These are phyloP conservation scores for Cyathus striatus DNA, from an alignment of 768 basidiomycete genomes.

Conservation along the genomic window DNA sequence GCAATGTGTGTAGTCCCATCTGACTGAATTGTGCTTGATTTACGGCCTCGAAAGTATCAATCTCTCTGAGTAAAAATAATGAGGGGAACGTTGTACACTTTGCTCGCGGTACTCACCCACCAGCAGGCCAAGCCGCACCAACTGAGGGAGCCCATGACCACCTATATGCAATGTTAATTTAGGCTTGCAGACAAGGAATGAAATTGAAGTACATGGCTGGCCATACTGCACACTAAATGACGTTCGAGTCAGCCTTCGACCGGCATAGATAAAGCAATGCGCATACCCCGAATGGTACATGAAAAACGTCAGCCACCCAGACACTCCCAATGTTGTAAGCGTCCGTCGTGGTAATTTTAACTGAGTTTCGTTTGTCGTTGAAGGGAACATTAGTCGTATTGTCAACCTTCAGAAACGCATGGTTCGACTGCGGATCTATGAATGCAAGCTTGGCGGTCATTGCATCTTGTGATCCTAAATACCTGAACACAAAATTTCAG, in stretches of 20 bases:
- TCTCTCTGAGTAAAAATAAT: constrained; percentile 13
- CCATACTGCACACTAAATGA: constrained; percentile 57
- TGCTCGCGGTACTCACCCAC: constrained; percentile 30
- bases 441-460: constrained; percentile 51
- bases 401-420: constrained; percentile 74
- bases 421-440: too few species aligned
- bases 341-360: constrained; percentile 53
- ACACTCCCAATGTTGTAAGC: constrained; percentile 49
- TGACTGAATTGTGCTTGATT: constrained; percentile 4
- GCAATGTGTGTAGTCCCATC: not conserved
- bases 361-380: constrained; percentile 58
- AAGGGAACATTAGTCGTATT: constrained; percentile 50
- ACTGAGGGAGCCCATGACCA: constrained; percentile 39
- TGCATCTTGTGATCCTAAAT: constrained; percentile 45
- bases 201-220: constrained; percentile 43
- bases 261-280: not conserved
- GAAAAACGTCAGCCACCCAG: constrained; percentile 59
- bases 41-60: not conserved
- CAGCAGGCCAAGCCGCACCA: constrained; percentile 47
- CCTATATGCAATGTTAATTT: too few species aligned
- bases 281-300: constrained; percentile 56
- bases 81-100: too few species aligned
- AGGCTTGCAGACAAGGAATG: too few species aligned
- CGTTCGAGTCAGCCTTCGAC: not conserved
- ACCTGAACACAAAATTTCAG: constrained; percentile 43